These are phyloP conservation scores for Chytriomyces sp. DNA, from an alignment of 192 early-diverging fungal genomes.

Conservation along the genomic window DNA sequence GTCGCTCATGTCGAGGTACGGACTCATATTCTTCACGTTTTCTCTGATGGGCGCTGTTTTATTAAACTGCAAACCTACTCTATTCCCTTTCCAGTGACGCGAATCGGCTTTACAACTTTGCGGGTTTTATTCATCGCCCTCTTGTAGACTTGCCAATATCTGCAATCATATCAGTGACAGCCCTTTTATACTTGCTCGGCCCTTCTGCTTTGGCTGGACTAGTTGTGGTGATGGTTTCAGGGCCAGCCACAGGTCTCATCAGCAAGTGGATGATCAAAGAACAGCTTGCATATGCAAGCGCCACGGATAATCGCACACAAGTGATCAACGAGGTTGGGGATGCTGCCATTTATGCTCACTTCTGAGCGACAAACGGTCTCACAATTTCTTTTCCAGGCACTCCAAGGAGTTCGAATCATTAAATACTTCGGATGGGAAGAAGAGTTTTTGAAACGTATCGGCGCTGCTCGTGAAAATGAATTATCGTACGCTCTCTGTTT, in stretches of 20 bases:
- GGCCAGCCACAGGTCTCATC: slow-evolving; percentile 36
- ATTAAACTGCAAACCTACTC: not conserved
- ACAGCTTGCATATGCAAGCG: slow-evolving; percentile 67
- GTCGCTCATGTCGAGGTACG: slow-evolving; percentile 61
- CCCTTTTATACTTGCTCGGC: slow-evolving; percentile 80
- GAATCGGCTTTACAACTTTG: slow-evolving; percentile 41
- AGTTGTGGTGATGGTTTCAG: slow-evolving; percentile 59
- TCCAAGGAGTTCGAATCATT: slow-evolving; percentile 92
- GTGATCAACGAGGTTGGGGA: slow-evolving; percentile 76
- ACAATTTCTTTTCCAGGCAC: slow-evolving; percentile 43
- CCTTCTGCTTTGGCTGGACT: slow-evolving; percentile 82
- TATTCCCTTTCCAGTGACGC: slow-evolving; percentile 37
- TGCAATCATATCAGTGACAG: slow-evolving; percentile 62
- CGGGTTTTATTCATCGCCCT: slow-evolving; percentile 39
- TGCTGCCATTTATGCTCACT: slow-evolving; percentile 6
- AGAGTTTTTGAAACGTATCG: slow-evolving; percentile 41
- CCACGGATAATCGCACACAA: slow-evolving; percentile 79
- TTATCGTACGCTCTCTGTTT: not conserved
- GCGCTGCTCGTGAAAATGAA: slow-evolving; percentile 37
- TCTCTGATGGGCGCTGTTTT: not conserved
- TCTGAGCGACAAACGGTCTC: slow-evolving; percentile 54
- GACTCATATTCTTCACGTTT: not conserved
- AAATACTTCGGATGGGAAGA: slow-evolving; percentile 76
- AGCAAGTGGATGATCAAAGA: slow-evolving; percentile 39
- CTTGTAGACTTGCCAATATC: slow-evolving; percentile 35